Percentiles rank a stretch among this genome's conserved stretches.
Conservation (phyloP, 73 alveolate genomes). For the Tetrahymena thermophila region DNA sequence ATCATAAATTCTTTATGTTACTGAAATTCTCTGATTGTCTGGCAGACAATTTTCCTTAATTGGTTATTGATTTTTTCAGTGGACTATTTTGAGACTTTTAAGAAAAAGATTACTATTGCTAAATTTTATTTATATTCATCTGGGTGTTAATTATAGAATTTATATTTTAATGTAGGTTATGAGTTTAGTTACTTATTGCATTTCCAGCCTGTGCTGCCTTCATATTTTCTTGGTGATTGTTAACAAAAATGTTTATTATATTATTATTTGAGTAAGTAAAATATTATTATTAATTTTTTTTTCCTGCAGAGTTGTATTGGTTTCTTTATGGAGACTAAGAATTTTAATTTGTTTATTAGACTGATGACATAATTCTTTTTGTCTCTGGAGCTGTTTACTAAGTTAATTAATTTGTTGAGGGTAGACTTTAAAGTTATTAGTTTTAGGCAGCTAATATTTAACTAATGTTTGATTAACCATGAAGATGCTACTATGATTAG, state of each 20-base stretch:
- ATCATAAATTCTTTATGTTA: background rate
- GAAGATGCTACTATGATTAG: background rate
- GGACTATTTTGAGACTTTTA: background rate
- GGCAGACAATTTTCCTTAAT: background rate
- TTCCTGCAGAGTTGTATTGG: background rate
- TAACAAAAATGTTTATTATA: background rate
- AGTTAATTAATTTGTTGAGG: background rate
- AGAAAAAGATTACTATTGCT: background rate
- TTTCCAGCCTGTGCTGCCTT: background rate
- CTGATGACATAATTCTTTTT: background rate
- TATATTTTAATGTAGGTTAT: background rate
- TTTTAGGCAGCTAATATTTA: background rate
- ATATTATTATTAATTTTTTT: background rate
- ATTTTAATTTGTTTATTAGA: background rate
- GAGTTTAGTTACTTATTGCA: background rate
- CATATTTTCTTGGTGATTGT: background rate
- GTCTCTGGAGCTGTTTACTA: background rate
- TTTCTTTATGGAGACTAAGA: background rate
- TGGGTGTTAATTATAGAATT: background rate
- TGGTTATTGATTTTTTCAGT: background rate
- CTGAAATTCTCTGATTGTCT: background rate
- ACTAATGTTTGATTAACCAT: background rate
- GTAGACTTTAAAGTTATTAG: background rate
- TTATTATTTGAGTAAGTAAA: background rate
- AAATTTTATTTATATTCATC: background rate